Evolutionary conservation across 495 filamentous ascomycete species (phyloP).

Genomic region (Tuber aestivum): DNA sequence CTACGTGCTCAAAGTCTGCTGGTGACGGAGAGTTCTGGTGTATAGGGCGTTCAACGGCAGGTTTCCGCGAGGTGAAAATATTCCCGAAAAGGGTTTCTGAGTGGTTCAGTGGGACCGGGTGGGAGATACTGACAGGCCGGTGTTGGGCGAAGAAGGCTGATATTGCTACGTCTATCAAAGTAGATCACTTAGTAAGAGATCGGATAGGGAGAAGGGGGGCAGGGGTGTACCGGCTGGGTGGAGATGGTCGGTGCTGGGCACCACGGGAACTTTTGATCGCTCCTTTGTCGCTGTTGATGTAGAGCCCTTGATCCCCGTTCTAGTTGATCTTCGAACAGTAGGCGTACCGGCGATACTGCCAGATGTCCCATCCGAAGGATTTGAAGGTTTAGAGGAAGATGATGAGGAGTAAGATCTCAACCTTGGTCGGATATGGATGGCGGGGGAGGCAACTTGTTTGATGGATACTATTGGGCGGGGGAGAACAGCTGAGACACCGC

Average conservation of each 20-base stretch:
- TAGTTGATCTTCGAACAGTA: constrained; percentile 19
- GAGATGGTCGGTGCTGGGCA: constrained; percentile 39
- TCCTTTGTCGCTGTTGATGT: constrained; percentile 21
- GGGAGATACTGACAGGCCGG: constrained; percentile 82
- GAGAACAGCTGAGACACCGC: constrained; percentile 9
- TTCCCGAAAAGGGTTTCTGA: constrained; percentile 68
- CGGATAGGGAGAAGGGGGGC: constrained; percentile 45
- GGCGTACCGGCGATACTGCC: constrained; percentile 21
- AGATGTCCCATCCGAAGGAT: constrained; percentile 23
- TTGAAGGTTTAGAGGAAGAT: constrained; percentile 26
- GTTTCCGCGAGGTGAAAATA: constrained; percentile 63
- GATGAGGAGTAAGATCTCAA: constrained; percentile 25
- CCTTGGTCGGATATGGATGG: not conserved
- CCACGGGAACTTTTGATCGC: constrained; percentile 36
- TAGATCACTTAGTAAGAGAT: constrained; percentile 41
- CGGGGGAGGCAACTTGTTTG: not conserved
- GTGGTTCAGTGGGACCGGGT: constrained; percentile 65
- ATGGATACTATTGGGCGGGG: constrained; percentile 8
- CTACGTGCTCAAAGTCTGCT: constrained; percentile 36
- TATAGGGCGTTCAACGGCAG: constrained; percentile 47
- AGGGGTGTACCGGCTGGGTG: constrained; percentile 31
- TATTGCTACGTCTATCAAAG: constrained; percentile 64
- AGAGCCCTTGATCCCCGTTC: constrained; percentile 24
- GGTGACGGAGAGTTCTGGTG: constrained; percentile 73
- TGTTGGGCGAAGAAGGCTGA: constrained; percentile 95